Percentiles rank a stretch among this genome's conserved stretches.
Conservation (phyloP, 2,329 filamentous ascomycete genomes). For the Dothideomycetes sp. region DNA sequence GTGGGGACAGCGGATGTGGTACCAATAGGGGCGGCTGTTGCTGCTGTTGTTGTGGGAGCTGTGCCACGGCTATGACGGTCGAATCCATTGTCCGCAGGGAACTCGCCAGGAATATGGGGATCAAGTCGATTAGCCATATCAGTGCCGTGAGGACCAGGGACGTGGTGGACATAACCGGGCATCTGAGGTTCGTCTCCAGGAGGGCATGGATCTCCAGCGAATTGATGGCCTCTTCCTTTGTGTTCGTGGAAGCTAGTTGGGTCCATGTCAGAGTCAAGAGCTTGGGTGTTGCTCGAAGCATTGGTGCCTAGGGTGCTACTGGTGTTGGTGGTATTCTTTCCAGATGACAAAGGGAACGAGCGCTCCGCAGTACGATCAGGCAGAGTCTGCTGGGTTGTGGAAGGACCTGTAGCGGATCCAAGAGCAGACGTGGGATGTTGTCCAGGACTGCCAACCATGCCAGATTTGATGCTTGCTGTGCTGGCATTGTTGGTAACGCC, state of each 20-base stretch:
- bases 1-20: constrained; percentile 14
- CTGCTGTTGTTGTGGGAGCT: constrained; percentile 10
- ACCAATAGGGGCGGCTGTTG: constrained; percentile 18
- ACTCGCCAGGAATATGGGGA: constrained; percentile 28
- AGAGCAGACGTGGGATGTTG: constrained; percentile 2
- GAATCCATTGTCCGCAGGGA: constrained; percentile 19
- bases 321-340: not conserved
- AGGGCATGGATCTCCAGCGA: constrained; percentile 21
- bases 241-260: constrained; percentile 5
- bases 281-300: too few species aligned
- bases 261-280: too few species aligned
- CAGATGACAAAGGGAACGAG: constrained; percentile 17
- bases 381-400: constrained; percentile 7
- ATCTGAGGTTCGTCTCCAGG: constrained; percentile 7
- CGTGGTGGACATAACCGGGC: constrained; percentile 14
- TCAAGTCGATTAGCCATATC: constrained; percentile 27
- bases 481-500: constrained; percentile 18
- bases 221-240: constrained; percentile 21
- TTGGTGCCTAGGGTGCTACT: too few species aligned
- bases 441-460: constrained; percentile 25
- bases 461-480: constrained; percentile 32
- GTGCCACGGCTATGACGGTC: constrained; percentile 15
- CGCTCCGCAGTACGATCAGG: constrained; percentile 17
- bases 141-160: constrained; percentile 24
- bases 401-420: constrained; percentile 20